These are phyloP conservation scores for Pseudevernia furfuracea DNA, from an alignment of 495 filamentous ascomycete genomes.

Conservation along the genomic window DNA sequence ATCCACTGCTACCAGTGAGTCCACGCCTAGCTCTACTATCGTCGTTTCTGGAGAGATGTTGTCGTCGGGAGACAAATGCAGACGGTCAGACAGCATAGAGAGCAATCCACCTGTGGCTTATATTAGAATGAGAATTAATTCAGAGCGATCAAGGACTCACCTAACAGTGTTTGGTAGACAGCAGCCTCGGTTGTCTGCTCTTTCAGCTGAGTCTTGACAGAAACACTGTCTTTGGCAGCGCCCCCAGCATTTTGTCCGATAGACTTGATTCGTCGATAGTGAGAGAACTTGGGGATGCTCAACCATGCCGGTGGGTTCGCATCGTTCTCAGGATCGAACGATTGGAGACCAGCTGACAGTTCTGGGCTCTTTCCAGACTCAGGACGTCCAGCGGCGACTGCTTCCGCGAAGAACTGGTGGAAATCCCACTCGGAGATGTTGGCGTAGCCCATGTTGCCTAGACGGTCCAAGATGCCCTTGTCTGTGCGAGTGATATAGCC, in stretches of 20 bases:
- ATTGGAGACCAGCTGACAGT: neutral
- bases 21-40: conserved; percentile 33
- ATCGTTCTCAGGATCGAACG: neutral
- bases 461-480: conserved; percentile 9
- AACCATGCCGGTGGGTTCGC: conserved; percentile 4
- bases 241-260: neutral
- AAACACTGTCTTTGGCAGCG: neutral
- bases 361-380: neutral
- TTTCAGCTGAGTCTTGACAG: neutral
- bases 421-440: conserved; percentile 23
- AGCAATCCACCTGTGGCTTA: neutral
- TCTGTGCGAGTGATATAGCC: conserved; percentile 36
- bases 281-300: neutral
- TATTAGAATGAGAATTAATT: neutral
- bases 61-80: neutral
- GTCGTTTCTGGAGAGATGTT: neutral
- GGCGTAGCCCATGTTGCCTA: conserved; percentile 26
- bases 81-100: neutral
- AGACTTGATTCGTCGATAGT: neutral
- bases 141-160: neutral
- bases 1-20: conserved; percentile 34
- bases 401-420: conserved; percentile 46
- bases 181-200: neutral
- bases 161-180: neutral
- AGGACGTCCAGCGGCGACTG: conserved; percentile 36